A percentile compares a stretch with the other conserved stretches of the same genome.
phyloP scores from a whole-genome alignment of 2,329 filamentous ascomycete species.

The Trichoderma simmonsii region DNA sequence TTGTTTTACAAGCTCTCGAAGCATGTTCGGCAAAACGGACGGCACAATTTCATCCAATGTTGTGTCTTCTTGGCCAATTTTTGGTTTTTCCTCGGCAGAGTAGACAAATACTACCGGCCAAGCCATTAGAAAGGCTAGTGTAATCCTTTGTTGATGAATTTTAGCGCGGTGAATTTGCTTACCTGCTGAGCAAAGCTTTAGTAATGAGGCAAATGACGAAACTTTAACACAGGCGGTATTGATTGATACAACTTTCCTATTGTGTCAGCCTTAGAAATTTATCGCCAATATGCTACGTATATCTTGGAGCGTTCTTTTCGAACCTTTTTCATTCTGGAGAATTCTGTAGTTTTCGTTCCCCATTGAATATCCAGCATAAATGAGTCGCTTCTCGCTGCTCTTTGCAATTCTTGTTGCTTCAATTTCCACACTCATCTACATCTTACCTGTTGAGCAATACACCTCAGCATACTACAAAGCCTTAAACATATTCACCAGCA shows the following conservation, averaged over 20 bases:
- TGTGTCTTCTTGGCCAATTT: neutral
- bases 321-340: neutral
- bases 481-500: slow-evolving; percentile 25
- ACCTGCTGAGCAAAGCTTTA: slow-evolving; percentile 10
- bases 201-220: neutral
- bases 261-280: slow-evolving; percentile 16
- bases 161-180: neutral
- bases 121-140: slow-evolving; percentile 7
- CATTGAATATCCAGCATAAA: slow-evolving; percentile 33
- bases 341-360: neutral
- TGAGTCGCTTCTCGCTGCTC: slow-evolving; percentile 34
- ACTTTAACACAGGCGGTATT: neutral
- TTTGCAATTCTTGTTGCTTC: slow-evolving; percentile 37
- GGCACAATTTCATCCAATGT: neutral
- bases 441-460: slow-evolving; percentile 30
- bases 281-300: neutral
- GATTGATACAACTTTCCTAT: neutral
- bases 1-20: neutral
- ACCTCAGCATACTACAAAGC: slow-evolving; percentile 21
- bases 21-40: neutral
- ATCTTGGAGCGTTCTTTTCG: neutral
- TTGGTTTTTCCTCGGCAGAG: neutral
- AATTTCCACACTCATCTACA: slow-evolving; percentile 34
- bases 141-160: neutral
- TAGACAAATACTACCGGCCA: neutral